Evolutionary conservation across 768 basidiomycete genomes (phyloP), one percentile per base, ranked within the genome.

Genomic region (Fistulinella prunicolor): DNA sequence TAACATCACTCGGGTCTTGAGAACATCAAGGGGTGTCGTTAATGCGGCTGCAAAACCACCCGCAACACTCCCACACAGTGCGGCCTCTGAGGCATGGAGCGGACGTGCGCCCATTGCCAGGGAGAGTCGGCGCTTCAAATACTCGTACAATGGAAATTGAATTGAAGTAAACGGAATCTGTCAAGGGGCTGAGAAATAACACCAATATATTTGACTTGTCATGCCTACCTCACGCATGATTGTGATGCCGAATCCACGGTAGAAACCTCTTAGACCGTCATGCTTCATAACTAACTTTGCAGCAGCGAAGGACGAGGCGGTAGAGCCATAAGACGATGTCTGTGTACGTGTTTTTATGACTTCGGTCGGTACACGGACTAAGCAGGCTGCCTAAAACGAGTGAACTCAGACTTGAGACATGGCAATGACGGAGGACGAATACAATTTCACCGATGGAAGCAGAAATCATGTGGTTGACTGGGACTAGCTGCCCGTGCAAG

Each of bases 1-100:
- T 8, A 98, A 78, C 96, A 99, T 99, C 37, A 96, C 87, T 16
- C 96, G 80, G 1, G 96, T 99, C 66, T 99, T 99, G 28, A 96
- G 77, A 2, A 98, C 96, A 60, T 99, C 96, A 24, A 99, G 73
- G 1, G 96, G 96, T 0, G 96, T 98, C 2, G 96, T 98, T 29
- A 86, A 55, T 0, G 86, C 89, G 1, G 94, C 95, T 6, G 94
- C 94, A 22, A 89, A 71, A 0, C 88, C 95, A 8, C 96, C 96
- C 0, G 96, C 89, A 38, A 95, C 73, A 60, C 86, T 89, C 3
- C 95, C 96, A 58, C 95, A 98, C 4, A 85, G 53, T 0, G 94
- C 94, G 42, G 91, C 86, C 67, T 90, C 86, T 51, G 84, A 78
- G 3, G 82, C 81, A 53, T 79, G 80, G 8, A 89, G 67, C 37